Base-by-base conservation (phyloP, 2,329 filamentous ascomycete genomes). In the Fusarium fracticaudum region DNA sequence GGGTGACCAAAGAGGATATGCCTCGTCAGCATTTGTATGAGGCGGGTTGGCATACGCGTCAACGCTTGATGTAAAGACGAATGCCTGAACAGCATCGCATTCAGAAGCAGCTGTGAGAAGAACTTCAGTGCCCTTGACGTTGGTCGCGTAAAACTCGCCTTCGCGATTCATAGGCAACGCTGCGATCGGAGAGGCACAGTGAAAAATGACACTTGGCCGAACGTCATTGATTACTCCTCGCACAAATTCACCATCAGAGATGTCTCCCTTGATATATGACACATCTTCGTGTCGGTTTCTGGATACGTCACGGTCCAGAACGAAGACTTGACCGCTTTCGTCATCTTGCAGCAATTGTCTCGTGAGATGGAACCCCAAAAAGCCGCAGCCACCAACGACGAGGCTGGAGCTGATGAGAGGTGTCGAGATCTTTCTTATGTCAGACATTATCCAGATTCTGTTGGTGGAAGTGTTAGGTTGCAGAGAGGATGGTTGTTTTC, bases 321-420 rank as follows among this genome's bases (percentile, higher is more conserved):
- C 76, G 38, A 76, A 71, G 18, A 83, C 74, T 0, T 70, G 20
- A 8, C 68, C 72, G 31, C 69, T 74, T 14, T 69, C 71, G 4
- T 58, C 29, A 29, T 81, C 78, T 7, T 69, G 17, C 24, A 45
- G 43, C 24, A 45, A 20, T 26, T 45, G 43, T 18, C 17, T 8
- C 1, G 43, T 18, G n/a, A 45, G 69, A 60, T 81, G 76, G 41
- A 76, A 80, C 5, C 81, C 81, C 2, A 83, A 47, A 33, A 81
- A 83, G 17, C 81, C 80, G 45, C 79, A 81, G 38, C 81, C 81
- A 60, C 81, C 81, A 4, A 79, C 73, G 13, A 83, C 76, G 9
- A 74, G 51, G 10, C 45, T 55, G 29, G 17, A 29, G 5, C 35
- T 31, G 22, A 72, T 24, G 3, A 57, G 20, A 14, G 66, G 43